Evolutionary conservation across 192 early-diverging fungal species (phyloP).

Genomic region (Mortierella alpina): DNA sequence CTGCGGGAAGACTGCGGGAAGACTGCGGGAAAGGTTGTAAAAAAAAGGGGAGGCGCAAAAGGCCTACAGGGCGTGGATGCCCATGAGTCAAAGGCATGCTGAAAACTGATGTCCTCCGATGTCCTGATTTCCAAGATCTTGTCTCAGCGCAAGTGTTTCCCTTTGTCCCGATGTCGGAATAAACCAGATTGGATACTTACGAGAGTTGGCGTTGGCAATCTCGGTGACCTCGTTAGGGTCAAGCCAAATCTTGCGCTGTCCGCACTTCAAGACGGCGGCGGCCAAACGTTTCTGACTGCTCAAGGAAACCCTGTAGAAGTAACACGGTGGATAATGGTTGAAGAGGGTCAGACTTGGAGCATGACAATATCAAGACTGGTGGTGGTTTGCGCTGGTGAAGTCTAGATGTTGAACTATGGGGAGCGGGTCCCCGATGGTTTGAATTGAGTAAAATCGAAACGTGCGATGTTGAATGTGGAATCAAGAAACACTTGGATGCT

Average conservation of each 20-base stretch:
- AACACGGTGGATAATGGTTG: not conserved
- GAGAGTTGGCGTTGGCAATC: conserved; percentile 98
- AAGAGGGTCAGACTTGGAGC: conserved; percentile 1
- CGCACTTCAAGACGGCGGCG: conserved; percentile 96
- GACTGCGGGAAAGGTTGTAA: too few relatives aligned
- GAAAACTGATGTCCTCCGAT: too few relatives aligned
- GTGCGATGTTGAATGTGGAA: conserved; percentile 12
- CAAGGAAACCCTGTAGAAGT: conserved; percentile 72
- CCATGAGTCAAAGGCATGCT: too few relatives aligned
- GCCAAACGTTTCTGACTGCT: conserved; percentile 95
- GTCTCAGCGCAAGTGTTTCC: too few relatives aligned
- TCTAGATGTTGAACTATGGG: not conserved
- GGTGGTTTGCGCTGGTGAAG: too few relatives aligned
- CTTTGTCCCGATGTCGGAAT: too few relatives aligned
- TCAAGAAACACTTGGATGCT: not conserved
- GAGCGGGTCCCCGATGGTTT: not conserved
- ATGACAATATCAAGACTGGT: too few relatives aligned
- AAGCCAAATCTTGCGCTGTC: conserved; percentile 98
- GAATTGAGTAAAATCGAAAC: conserved; percentile 12
- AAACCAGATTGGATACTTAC: conserved; percentile 65
- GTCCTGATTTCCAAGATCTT: too few relatives aligned
- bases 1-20: too few relatives aligned
- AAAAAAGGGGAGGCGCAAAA: too few relatives aligned
- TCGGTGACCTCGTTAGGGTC: conserved; percentile 97
- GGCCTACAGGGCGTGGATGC: too few relatives aligned